Conservation (phyloP, 1,284 basidiomycete genomes). For the Puccinia polysora region DNA sequence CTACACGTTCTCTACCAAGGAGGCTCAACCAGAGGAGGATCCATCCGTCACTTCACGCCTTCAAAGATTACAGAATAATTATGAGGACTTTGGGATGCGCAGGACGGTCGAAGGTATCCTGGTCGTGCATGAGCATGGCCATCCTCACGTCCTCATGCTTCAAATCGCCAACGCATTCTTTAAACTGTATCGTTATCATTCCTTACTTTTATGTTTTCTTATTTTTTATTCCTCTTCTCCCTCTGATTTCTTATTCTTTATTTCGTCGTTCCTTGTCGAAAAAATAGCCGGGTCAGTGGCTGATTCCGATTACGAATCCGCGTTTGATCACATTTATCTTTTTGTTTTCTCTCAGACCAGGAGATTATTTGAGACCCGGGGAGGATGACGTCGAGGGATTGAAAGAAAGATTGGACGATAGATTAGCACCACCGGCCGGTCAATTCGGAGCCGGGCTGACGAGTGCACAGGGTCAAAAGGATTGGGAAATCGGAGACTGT, state of each 20-base stretch:
- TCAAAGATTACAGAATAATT: slow-evolving; percentile 70
- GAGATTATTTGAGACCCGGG: slow-evolving; percentile 94
- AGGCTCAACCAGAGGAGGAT: slow-evolving; percentile 92
- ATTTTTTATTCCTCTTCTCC: background rate
- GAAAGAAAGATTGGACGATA: slow-evolving; percentile 77
- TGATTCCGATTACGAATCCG: slow-evolving; percentile 6
- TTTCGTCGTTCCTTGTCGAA: too few relatives aligned
- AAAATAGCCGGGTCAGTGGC: background rate
- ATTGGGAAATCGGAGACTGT: slow-evolving; percentile 93
- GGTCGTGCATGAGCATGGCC: slow-evolving; percentile 82
- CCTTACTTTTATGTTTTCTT: background rate
- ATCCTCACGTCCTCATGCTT: slow-evolving; percentile 92
- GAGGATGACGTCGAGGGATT: slow-evolving; percentile 88
- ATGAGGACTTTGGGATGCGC: slow-evolving; percentile 88
- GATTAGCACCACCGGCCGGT: slow-evolving; percentile 66
- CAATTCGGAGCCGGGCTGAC: slow-evolving; percentile 42
- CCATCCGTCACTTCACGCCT: slow-evolving; percentile 69
- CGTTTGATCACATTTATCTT: slow-evolving; percentile 11
- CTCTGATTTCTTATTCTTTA: background rate
- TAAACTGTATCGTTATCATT: slow-evolving; percentile 61
- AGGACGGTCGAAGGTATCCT: slow-evolving; percentile 93
- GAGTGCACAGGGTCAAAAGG: slow-evolving; percentile 53
- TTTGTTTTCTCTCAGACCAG: slow-evolving; percentile 62
- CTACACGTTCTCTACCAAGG: slow-evolving; percentile 86
- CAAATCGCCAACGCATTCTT: slow-evolving; percentile 99